These are phyloP conservation scores for Ascocoryne sarcoides DNA, from an alignment of 2,329 filamentous ascomycete species.

Conservation along the genomic window DNA sequence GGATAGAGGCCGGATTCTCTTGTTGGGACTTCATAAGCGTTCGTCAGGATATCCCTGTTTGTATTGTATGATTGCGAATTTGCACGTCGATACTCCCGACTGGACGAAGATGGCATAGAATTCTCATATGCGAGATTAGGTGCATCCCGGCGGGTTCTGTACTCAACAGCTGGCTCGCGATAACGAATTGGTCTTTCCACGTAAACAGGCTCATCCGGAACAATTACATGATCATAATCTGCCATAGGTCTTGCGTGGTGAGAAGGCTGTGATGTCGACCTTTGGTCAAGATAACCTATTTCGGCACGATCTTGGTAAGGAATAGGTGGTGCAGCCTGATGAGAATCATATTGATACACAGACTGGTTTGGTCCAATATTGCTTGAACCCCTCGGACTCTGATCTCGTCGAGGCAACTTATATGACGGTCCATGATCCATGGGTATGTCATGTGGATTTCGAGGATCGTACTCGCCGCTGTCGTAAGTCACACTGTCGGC, in stretches of 20 bases:
- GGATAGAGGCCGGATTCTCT: slow-evolving; percentile 4
- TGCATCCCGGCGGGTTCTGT: slow-evolving; percentile 15
- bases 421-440: slow-evolving; percentile 6
- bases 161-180: slow-evolving; percentile 15
- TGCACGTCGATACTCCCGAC: slow-evolving; percentile 9
- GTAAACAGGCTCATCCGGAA: slow-evolving; percentile 15
- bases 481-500: slow-evolving; percentile 10
- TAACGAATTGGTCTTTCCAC: slow-evolving; percentile 14
- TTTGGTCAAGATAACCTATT: slow-evolving; percentile 8
- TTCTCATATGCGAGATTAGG: slow-evolving; percentile 13
- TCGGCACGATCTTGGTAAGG: slow-evolving; percentile 6
- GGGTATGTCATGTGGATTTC: slow-evolving; percentile 17
- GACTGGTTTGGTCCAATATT: not conserved
- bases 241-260: slow-evolving; percentile 6
- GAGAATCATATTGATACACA: slow-evolving; percentile 6
- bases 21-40: not conserved
- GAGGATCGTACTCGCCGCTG: slow-evolving; percentile 21
- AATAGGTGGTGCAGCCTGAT: slow-evolving; percentile 8
- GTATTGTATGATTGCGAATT: slow-evolving; percentile 14
- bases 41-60: slow-evolving; percentile 6
- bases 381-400: slow-evolving; percentile 3
- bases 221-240: slow-evolving; percentile 12
- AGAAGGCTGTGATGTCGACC: slow-evolving; percentile 8
- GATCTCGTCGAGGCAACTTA: slow-evolving; percentile 3
- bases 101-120: not conserved